These are phyloP conservation scores for Aspergillus hiratsukae DNA, from an alignment of 2,329 filamentous ascomycete species.

Conservation along the genomic window DNA sequence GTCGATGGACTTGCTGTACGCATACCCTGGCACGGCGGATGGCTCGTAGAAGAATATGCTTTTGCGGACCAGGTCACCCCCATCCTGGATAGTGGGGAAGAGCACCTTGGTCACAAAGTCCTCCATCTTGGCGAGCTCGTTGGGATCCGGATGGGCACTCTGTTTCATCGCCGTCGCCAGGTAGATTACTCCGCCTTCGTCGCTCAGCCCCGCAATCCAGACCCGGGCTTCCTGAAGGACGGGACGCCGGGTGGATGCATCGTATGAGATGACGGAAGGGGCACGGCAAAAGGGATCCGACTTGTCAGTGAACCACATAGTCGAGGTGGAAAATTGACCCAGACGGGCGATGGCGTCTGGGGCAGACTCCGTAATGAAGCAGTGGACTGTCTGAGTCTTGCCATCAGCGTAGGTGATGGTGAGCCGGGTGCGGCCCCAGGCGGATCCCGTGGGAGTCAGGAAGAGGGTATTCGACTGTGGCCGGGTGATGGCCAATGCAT, in stretches of 20 bases:
- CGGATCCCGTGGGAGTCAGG: slow-evolving; percentile 27
- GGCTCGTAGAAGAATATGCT: slow-evolving; percentile 57
- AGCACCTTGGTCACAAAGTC: slow-evolving; percentile 51
- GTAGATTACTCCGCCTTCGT: slow-evolving; percentile 56
- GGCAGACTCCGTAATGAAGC: slow-evolving; percentile 50
- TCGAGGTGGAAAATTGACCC: slow-evolving; percentile 51
- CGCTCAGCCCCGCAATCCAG: slow-evolving; percentile 58
- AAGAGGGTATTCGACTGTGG: not conserved
- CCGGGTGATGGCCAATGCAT: slow-evolving; percentile 35
- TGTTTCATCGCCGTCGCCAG: slow-evolving; percentile 55
- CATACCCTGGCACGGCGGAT: slow-evolving; percentile 38
- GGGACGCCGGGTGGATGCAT: slow-evolving; percentile 33
- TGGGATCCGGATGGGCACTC: slow-evolving; percentile 45
- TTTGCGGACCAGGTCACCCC: slow-evolving; percentile 49
- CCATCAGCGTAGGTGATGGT: slow-evolving; percentile 47
- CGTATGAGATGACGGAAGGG: slow-evolving; percentile 55
- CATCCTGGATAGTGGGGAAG: slow-evolving; percentile 47
- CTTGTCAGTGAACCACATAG: slow-evolving; percentile 49
- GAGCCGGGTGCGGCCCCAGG: slow-evolving; percentile 50
- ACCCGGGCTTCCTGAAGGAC: slow-evolving; percentile 45
- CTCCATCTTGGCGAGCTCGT: slow-evolving; percentile 52
- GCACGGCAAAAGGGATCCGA: slow-evolving; percentile 53
- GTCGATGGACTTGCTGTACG: slow-evolving; percentile 42
- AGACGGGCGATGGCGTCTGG: slow-evolving; percentile 44
- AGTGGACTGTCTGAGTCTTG: slow-evolving; percentile 52